Evolutionary conservation across 176 grass and related monocot species (phyloP), one percentile per base, ranked within the genome.

Genomic region (Juncus inflexus): DNA sequence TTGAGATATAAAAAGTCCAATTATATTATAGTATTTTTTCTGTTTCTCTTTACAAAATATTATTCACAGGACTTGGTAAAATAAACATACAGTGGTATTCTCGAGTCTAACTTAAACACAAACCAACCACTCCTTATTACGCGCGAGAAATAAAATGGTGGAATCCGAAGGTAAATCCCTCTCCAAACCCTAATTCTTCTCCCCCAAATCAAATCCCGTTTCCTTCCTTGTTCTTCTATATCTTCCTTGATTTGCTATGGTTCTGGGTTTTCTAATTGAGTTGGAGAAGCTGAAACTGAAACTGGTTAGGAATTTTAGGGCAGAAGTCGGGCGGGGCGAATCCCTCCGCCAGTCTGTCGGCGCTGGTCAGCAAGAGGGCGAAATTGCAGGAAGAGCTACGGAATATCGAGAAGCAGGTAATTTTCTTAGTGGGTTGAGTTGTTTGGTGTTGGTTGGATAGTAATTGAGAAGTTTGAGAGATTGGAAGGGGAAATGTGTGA

Each of bases 331-430:
- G 13, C 54, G 67, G 67, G 8, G 19, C 57, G 67, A 71, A 71
- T 45, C 67, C 67, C 53, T 71, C 67, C 36, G 53, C 54, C 1
- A 71, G 67, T 59, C 15, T 71, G 3, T 71, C 67, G 6, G 36
- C 67, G 36, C 67, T 71, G 4, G 39, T 71, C 15, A 71, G 67
- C 54, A 71, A 58, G 15, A 58, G 67, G 67, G 67, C 54, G 40
- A 71, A 71, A 58, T 16, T 71, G 9, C 67, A 71, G 42, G 67
- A 71, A 45, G 67, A 71, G 54, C 67, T 71, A 41, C 67, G 67
- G 42, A 58, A 58, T 58, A 71, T 71, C 40, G 67, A 71, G 12
- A 71, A 71, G 12, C 67, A 71, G 67, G 67, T 71, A 42, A 3
- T 12, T 28, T 55, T 57, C 12, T n/a, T 58, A 40, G 0, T 55